Evolutionary conservation across 257 asterid genomes (phyloP), one percentile per base, ranked within the genome.

Genomic region (Knoxia roxburghii): DNA sequence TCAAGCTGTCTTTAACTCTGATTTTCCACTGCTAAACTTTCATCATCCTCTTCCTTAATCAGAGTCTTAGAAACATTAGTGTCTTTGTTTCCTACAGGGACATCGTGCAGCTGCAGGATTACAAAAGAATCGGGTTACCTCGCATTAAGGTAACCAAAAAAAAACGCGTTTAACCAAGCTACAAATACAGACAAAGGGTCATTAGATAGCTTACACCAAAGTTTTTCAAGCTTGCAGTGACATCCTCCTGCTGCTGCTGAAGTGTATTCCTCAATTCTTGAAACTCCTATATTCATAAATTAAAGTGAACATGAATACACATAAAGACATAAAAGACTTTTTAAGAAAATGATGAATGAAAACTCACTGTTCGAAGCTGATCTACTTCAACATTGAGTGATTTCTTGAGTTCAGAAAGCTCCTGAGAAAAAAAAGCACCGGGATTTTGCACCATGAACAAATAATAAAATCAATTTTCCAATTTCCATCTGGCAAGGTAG

Each of bases 221-320:
- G 48, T 76, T 82, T 77, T 67, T 83, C 52, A 93, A 82, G 89
- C 94, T 86, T 73, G 78, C 49, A 13, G 89, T 69, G 21, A 87
- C 97, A 78, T 93, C 99, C 64, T 90, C 95, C 75, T 93, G 99
- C 81, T 93, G 99, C 80, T 93, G 96, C 72, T 88, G 92, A 72
- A 93, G 97, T 64, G 95, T 90, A 71, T 76, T 84, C 76, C 85
- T 85, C 71, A 90, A 84, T 57, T 82, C 95, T 90, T 88, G 92
- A 82, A 93, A 93, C 69, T 90, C 99, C 99, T 93, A 35, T 7
- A 54, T 72, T 70, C 33, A 63, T 61, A 59, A 32, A 75, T n/a
- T 57, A 62, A 20, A 72, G 56, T 20, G 54, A 14, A n/a, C 12
- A 43, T 43, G 8, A 30, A 54, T 39, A 68, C 60, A 65, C n/a